Evolutionary conservation across 2,329 filamentous ascomycete species (phyloP), one percentile per base, ranked within the genome.

Genomic region (Dothiorella sarmentorum): DNA sequence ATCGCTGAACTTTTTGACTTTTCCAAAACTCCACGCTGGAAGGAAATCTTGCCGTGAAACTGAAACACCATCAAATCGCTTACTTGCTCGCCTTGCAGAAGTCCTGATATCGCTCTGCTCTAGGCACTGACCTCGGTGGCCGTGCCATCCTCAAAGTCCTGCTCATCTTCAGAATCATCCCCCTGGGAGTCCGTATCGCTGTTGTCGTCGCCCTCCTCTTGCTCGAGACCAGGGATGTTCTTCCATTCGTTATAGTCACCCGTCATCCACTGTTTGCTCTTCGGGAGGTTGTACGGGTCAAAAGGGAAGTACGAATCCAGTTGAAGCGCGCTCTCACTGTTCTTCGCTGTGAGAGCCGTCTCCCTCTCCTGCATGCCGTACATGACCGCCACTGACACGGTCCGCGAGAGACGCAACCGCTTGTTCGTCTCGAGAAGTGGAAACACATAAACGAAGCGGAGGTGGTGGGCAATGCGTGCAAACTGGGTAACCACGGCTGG

Each of bases 261-360:
- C 62, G 91, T 88, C 11, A 99, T 76, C 95, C 94, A 97, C 60
- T 85, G 82, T 73, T 89, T 91, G 72, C 92, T 97, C 64, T 85
- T 80, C 0, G 92, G 92, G 51, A 99, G 78, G 67, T 93, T 88
- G 72, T 97, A 99, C 2, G 95, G 95, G 70, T 99, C 94, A 68
- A 99, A 99, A 0, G 94, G 94, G 68, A 97, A 99, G 72, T 96
- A 97, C 0, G 91, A 89, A 65, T 97, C 92, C 1, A 99, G 82
- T 72, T 96, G 88, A 67, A 93, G 87, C 67, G 85, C 88, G 62
- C 87, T 85, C 64, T 96, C 90, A 60, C 89, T 88, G 56, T 86
- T 82, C 66, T 79, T 79, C 56, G 70, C 71, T 9, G 73, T 76
- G 40, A 77, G 73, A 2, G 78, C 77, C 57, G 78, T 83, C 64